These are phyloP conservation scores for Lactarius psammicola DNA, from an alignment of 768 basidiomycete genomes.

Conservation along the genomic window DNA sequence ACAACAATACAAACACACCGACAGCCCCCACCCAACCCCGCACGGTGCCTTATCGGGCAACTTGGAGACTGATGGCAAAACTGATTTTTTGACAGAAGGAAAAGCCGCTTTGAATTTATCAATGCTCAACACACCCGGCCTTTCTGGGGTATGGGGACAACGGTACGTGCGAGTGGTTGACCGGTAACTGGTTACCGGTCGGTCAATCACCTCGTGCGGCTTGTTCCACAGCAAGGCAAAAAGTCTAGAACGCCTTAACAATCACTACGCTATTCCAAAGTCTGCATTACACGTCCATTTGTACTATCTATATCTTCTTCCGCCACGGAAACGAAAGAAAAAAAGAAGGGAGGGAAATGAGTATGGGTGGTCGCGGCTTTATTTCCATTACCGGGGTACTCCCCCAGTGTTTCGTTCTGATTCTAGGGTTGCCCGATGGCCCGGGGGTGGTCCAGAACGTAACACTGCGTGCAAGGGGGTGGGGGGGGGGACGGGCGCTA, in stretches of 20 bases:
- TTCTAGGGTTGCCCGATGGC: neutral
- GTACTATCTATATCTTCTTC: neutral
- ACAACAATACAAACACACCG: no score
- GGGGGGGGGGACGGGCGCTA: neutral
- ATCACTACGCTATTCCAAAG: no score
- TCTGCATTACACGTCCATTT: neutral
- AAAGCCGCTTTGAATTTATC: neutral
- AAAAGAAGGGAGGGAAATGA: neutral
- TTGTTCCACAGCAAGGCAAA: no score
- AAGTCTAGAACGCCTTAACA: no score
- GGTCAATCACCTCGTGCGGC: neutral
- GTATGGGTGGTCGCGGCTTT: neutral
- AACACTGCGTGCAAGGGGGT: neutral
- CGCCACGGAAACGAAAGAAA: neutral
- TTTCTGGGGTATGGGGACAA: neutral
- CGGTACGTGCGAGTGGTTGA: neutral
- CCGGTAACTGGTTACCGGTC: no score
- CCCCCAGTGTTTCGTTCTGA: conserved; percentile 1
- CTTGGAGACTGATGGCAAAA: neutral
- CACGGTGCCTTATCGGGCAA: neutral
- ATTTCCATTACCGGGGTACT: neutral
- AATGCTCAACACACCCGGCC: no score
- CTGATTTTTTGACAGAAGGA: neutral
- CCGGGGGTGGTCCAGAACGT: neutral
- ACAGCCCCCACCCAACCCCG: neutral